These are phyloP conservation scores for Dactylellina parvicollis DNA, from an alignment of 2,329 filamentous ascomycete species.

Conservation along the genomic window DNA sequence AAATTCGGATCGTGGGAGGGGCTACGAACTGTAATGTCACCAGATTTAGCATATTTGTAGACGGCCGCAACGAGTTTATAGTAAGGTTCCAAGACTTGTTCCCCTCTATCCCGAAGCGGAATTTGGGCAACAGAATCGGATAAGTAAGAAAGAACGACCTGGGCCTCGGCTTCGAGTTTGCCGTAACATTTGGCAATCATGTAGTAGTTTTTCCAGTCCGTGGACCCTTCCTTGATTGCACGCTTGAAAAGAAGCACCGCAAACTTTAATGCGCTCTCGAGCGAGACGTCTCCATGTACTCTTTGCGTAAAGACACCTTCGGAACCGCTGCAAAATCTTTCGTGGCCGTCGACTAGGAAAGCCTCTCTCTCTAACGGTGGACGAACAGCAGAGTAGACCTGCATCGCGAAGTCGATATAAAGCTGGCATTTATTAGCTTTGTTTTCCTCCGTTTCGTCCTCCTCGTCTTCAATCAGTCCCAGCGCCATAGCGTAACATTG, in stretches of 20 bases:
- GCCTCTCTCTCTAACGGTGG: slow-evolving; percentile 75
- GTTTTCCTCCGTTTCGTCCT: slow-evolving; percentile 67
- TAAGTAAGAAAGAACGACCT: slow-evolving; percentile 69
- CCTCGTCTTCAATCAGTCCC: slow-evolving; percentile 69
- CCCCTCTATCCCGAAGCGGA: slow-evolving; percentile 71
- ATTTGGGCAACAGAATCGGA: slow-evolving; percentile 70
- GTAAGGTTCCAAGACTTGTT: slow-evolving; percentile 88
- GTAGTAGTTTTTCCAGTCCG: slow-evolving; percentile 74
- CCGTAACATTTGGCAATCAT: slow-evolving; percentile 77
- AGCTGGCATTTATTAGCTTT: slow-evolving; percentile 71
- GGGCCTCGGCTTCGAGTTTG: slow-evolving; percentile 70
- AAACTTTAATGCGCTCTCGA: slow-evolving; percentile 73
- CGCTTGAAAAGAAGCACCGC: slow-evolving; percentile 70
- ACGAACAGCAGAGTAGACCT: slow-evolving; percentile 74
- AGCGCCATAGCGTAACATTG: slow-evolving; percentile 72
- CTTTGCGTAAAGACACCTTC: slow-evolving; percentile 69
- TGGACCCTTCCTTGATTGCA: slow-evolving; percentile 69
- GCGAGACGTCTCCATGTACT: slow-evolving; percentile 69
- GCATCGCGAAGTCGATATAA: slow-evolving; percentile 74
- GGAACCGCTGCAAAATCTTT: slow-evolving; percentile 69
- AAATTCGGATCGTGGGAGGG: slow-evolving; percentile 30
- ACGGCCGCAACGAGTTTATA: slow-evolving; percentile 87
- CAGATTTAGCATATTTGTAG: slow-evolving; percentile 77
- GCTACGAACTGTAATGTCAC: slow-evolving; percentile 62
- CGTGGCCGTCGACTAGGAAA: slow-evolving; percentile 71